Evolutionary conservation across 2,329 filamentous ascomycete genomes (phyloP), one percentile per base, ranked within the genome.

Genomic region (Aspergillus phoenicis): DNA sequence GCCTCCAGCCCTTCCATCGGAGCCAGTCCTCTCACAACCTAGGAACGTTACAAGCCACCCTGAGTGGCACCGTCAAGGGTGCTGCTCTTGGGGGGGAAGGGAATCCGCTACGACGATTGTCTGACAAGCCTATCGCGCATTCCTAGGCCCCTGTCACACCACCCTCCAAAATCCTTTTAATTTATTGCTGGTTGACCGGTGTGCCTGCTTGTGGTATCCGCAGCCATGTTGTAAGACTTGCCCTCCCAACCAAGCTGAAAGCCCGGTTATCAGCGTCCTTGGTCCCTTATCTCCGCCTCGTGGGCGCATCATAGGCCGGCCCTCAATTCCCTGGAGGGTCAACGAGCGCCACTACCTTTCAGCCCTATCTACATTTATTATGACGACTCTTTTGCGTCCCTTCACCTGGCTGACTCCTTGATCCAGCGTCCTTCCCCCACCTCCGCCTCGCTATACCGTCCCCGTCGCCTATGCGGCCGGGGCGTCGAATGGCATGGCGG

Each of bases 391-490:
- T 26, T 57, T 65, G 60, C 53, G 53, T 51, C 38, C 17, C 53
- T 52, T 41, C 17, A 13, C 48, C 51, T 53, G 49, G 56, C 66
- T 71, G 49, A 72, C 61, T 43, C 43, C 11, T 53, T 38, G 41
- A 58, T 30, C n/a, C 72, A 93, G 91, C 78, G 92, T 96, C 69
- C 85, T 97, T 62, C 87, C 86, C 70, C 92, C 93, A 62, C 93
- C 93, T 64, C 92, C 91, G 63, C 89, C 91, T 62, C 87, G 93
- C 76, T 97, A 96, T 81, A 89, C 91, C 59, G 86, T 87, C 66
- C 85, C 87, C 71, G 84, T 86, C 71, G 87, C 89, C 66, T 90
- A 90, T 76, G 90, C 91, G 80, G 88, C 89, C 68, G 86, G 86
- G 66, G 84, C 89, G 58, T 87, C 87, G 66, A 85, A 88, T 71